Conservation (phyloP, 805 yeast species). For the Brettanomyces nanus region DNA sequence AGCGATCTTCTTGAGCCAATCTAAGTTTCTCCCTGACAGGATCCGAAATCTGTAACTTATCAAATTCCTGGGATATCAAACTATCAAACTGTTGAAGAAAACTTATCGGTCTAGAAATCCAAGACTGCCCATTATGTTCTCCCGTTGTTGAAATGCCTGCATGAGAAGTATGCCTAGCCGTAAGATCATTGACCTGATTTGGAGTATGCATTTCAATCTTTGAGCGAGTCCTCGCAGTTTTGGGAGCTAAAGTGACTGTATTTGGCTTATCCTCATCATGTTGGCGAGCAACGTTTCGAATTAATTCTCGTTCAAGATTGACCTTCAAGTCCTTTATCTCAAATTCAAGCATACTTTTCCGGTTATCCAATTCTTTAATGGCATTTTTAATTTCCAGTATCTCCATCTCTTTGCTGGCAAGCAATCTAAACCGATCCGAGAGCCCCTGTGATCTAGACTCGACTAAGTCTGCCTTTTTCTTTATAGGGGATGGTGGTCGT, state of each 20-base stretch:
- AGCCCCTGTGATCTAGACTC: slow-evolving; percentile 26
- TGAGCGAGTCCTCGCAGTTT: slow-evolving; percentile 14
- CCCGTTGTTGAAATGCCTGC: neutral
- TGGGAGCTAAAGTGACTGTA: slow-evolving; percentile 13
- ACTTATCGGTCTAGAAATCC: slow-evolving; percentile 45
- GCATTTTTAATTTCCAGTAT: slow-evolving; percentile 55
- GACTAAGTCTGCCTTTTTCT: neutral
- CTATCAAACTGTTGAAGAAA: slow-evolving; percentile 63
- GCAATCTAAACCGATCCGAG: slow-evolving; percentile 45
- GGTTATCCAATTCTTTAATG: slow-evolving; percentile 34
- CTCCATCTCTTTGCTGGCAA: slow-evolving; percentile 65
- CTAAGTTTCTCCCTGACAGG: no score
- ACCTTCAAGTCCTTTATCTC: slow-evolving; percentile 46
- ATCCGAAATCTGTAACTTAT: slow-evolving; percentile 36
- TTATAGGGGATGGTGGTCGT: slow-evolving; percentile 2
- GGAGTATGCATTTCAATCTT: slow-evolving; percentile 9
- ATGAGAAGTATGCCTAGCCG: neutral
- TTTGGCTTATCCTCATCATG: slow-evolving; percentile 3
- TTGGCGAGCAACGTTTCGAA: slow-evolving; percentile 29
- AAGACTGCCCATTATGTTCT: slow-evolving; percentile 10
- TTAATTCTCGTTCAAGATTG: slow-evolving; percentile 37
- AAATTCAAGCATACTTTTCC: slow-evolving; percentile 33
- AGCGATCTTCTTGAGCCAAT: no score
- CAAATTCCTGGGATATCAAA: slow-evolving; percentile 57
- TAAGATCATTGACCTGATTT: slow-evolving; percentile 15